Percentiles rank a stretch among this genome's conserved stretches.
Conservation (phyloP, 805 yeast genomes). For the Torulaspora franciscae region DNA sequence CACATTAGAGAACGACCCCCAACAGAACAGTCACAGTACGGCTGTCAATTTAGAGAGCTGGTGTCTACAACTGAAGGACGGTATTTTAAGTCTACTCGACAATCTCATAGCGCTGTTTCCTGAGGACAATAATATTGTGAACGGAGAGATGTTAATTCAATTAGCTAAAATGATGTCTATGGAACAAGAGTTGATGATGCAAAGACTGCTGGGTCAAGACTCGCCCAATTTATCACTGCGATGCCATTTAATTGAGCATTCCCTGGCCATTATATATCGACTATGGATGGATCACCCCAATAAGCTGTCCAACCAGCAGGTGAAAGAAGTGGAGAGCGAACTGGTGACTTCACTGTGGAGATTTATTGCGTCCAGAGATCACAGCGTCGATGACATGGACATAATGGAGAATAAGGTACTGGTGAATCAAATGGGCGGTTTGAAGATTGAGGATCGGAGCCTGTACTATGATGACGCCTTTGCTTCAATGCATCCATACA, state of each 20-base stretch:
- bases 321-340: constrained; percentile 40
- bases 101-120: constrained; percentile 30
- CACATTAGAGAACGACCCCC: constrained; percentile 3
- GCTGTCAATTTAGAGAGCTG: constrained; percentile 24
- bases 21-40: constrained; percentile 4
- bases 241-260: constrained; percentile 22
- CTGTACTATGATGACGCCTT: constrained; percentile 38
- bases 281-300: constrained; percentile 21
- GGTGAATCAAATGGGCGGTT: constrained; percentile 36
- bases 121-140: constrained; percentile 13
- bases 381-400: constrained; percentile 15
- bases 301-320: constrained; percentile 16
- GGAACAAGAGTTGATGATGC: constrained; percentile 33
- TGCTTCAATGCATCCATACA: constrained; percentile 42
- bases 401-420: constrained; percentile 26
- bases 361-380: constrained; percentile 36
- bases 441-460: constrained; percentile 24
- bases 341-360: constrained; percentile 49
- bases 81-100: constrained; percentile 49
- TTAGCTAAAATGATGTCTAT: constrained; percentile 30
- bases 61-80: constrained; percentile 36
- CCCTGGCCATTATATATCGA: constrained; percentile 16
- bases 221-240: constrained; percentile 18
- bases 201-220: constrained; percentile 24
- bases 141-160: constrained; percentile 25